Conservation (phyloP, 2,329 filamentous ascomycete species). For the Didymella segeticola region DNA sequence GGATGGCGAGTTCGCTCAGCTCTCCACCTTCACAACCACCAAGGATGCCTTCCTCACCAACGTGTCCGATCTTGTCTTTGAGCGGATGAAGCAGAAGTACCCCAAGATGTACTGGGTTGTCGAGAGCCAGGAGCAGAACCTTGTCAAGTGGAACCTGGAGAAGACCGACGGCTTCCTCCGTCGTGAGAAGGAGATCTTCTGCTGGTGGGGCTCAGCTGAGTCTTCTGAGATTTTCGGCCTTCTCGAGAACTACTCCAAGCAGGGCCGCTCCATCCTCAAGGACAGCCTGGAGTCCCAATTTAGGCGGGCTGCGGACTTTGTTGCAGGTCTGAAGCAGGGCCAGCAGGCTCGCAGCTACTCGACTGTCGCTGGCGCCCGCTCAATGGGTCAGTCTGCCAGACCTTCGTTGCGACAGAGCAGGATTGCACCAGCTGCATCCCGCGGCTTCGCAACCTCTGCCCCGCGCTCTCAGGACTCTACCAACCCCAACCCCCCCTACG, state of each 20-base stretch:
- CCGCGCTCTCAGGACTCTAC: slow-evolving; percentile 58
- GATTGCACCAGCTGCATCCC: slow-evolving; percentile 48
- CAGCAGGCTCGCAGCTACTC: slow-evolving; percentile 74
- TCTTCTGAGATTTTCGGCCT: slow-evolving; percentile 81
- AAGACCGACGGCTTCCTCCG: slow-evolving; percentile 93
- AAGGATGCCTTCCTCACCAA: slow-evolving; percentile 95
- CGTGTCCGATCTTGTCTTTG: slow-evolving; percentile 93
- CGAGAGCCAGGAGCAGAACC: slow-evolving; percentile 91
- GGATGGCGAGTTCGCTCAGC: slow-evolving; percentile 74
- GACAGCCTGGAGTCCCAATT: slow-evolving; percentile 88
- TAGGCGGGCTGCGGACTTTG: slow-evolving; percentile 75
- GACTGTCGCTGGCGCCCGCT: slow-evolving; percentile 48
- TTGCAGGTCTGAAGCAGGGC: slow-evolving; percentile 64
- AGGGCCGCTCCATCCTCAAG: slow-evolving; percentile 87
- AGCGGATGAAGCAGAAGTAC: slow-evolving; percentile 91
- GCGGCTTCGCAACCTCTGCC: slow-evolving; percentile 64
- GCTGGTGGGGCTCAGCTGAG: slow-evolving; percentile 91
- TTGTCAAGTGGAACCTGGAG: slow-evolving; percentile 93
- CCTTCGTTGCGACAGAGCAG: slow-evolving; percentile 31
- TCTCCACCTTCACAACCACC: slow-evolving; percentile 90
- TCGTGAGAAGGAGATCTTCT: slow-evolving; percentile 85
- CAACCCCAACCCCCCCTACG: slow-evolving; percentile 89
- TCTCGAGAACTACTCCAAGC: slow-evolving; percentile 82
- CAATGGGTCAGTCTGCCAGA: slow-evolving; percentile 34
- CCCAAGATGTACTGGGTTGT: slow-evolving; percentile 95